phyloP scores from a whole-genome alignment of 2,329 filamentous ascomycete genomes.

The Ascochyta koolunga region DNA sequence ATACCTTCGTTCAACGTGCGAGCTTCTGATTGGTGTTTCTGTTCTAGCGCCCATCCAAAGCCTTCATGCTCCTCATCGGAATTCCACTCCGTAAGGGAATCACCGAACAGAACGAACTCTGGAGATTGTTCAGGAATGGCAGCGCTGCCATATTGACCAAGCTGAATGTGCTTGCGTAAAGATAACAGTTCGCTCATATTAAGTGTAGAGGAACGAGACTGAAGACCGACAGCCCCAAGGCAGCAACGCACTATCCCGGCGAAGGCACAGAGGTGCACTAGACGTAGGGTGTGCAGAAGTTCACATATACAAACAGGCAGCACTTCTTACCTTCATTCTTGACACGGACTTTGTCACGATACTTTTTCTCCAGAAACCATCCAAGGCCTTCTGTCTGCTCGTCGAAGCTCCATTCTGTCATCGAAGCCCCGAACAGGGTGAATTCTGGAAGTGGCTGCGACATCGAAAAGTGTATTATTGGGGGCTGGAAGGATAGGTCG shows the following conservation, averaged over 20 bases:
- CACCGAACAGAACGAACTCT: constrained; percentile 44
- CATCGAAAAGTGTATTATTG: not conserved
- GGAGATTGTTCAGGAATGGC: not conserved
- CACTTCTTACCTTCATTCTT: not conserved
- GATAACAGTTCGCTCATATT: not conserved
- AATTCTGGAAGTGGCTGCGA: not conserved
- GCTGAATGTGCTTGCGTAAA: no score
- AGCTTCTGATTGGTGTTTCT: constrained; percentile 35
- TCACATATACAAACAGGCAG: not conserved
- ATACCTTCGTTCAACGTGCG: constrained; percentile 41
- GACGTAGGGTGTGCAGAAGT: not conserved
- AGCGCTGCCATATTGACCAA: not conserved
- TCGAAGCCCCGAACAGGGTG: not conserved
- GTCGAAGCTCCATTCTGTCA: constrained; percentile 43
- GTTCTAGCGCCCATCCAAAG: constrained; percentile 37
- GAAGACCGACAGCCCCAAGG: not conserved
- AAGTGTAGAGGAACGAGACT: not conserved
- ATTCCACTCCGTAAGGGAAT: constrained; percentile 43
- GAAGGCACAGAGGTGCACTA: not conserved
- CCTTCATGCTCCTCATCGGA: constrained; percentile 36
- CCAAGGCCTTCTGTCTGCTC: constrained; percentile 36
- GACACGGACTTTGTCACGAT: constrained; percentile 25
- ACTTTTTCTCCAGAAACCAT: constrained; percentile 30
- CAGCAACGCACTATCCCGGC: not conserved
- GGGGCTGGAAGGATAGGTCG: not conserved